Percentiles rank a stretch among this genome's conserved stretches.
Conservation (phyloP, 1,284 basidiomycete genomes). For the Sporisorium iseilematis-ciliati region DNA sequence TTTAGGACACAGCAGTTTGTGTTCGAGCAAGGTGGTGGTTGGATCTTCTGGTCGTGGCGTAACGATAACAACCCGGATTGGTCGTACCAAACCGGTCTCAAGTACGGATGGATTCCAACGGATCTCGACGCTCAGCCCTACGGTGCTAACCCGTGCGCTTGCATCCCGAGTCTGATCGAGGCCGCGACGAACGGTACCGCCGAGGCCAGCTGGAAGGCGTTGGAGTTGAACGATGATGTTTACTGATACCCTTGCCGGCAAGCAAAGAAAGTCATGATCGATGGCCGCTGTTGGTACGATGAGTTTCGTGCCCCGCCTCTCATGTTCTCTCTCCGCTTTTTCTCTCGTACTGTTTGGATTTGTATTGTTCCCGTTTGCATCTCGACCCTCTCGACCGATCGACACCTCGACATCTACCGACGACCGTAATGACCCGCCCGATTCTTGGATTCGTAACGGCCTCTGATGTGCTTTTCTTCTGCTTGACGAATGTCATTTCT, state of each 20-base stretch:
- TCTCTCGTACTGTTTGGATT: too few relatives aligned
- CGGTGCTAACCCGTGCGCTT: constrained; percentile 39
- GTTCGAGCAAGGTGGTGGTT: constrained; percentile 74
- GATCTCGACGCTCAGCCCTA: constrained; percentile 48
- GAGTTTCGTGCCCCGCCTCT: too few relatives aligned
- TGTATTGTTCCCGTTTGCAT: too few relatives aligned
- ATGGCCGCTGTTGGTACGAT: too few relatives aligned
- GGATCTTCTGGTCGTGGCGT: constrained; percentile 86
- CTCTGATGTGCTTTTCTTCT: too few relatives aligned
- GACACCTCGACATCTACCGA: too few relatives aligned
- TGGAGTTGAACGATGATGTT: constrained; percentile 12
- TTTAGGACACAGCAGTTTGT: constrained; percentile 81
- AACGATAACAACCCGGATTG: constrained; percentile 67
- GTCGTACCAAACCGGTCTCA: constrained; percentile 66
- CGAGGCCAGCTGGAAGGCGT: constrained; percentile 13
- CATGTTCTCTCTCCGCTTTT: too few relatives aligned
- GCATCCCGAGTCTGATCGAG: constrained; percentile 31
- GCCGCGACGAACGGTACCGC: constrained; percentile 13
- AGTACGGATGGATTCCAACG: constrained; percentile 63
- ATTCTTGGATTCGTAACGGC: too few relatives aligned
- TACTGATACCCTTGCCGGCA: constrained; percentile 15
- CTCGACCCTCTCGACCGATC: too few relatives aligned
- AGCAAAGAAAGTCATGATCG: too few relatives aligned
- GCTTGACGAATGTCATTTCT: too few relatives aligned
- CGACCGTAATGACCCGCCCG: too few relatives aligned